These are phyloP conservation scores for Ophiostoma piceae DNA, from an alignment of 2,329 filamentous ascomycete genomes.

Conservation along the genomic window DNA sequence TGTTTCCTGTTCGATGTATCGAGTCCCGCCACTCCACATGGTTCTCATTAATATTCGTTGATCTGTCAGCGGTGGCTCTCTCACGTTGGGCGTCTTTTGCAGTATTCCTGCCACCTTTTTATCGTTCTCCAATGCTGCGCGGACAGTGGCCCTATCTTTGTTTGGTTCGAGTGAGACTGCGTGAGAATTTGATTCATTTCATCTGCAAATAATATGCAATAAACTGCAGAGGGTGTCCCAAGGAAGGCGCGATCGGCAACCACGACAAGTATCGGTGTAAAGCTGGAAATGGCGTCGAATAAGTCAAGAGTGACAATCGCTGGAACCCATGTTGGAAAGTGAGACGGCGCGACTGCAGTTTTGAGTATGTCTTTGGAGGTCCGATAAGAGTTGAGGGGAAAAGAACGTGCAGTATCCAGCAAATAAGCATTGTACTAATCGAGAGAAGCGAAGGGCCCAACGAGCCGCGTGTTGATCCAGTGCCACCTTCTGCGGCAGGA, in stretches of 20 bases:
- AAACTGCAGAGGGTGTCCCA: not conserved
- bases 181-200: not conserved
- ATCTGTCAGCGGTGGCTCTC: not conserved
- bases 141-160: not conserved
- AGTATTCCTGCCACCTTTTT: not conserved
- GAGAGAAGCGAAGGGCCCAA: not conserved
- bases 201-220: not conserved
- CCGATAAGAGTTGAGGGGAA: not conserved
- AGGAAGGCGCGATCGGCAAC: not conserved
- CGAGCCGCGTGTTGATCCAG: not conserved
- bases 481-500: not conserved
- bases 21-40: not conserved
- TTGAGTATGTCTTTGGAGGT: not conserved
- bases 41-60: not conserved
- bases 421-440: not conserved
- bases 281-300: not conserved
- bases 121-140: not conserved
- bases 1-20: not conserved
- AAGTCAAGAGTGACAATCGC: not conserved
- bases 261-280: not conserved
- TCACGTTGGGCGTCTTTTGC: not conserved
- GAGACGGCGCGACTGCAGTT: not conserved
- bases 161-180: not conserved
- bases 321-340: too few species aligned
- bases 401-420: too few species aligned